phyloP scores from a whole-genome alignment of 179 eudicot species.

The Vitellaria paradoxa region DNA sequence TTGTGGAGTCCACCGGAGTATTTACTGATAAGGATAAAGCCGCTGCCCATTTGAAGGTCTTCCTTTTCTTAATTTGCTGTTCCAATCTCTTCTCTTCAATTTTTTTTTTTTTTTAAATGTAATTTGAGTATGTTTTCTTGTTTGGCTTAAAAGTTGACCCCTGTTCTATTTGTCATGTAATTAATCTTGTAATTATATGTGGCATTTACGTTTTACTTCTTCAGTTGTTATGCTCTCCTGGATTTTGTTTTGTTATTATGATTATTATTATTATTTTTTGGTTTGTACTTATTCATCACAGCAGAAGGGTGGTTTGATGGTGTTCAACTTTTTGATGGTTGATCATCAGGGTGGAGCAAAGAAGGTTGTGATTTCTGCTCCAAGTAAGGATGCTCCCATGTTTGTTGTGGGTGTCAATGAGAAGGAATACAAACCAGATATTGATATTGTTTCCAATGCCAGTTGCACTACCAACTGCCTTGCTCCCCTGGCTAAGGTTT shows the following conservation, averaged over 20 bases:
- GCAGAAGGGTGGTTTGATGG: not conserved
- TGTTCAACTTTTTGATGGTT: not conserved
- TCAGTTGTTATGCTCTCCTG: too few relatives aligned
- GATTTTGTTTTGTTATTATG: too few relatives aligned
- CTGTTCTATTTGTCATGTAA: not conserved
- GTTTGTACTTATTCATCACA: not conserved
- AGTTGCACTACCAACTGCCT: slow-evolving; percentile 71
- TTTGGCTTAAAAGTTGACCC: not conserved
- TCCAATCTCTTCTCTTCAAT: too few relatives aligned
- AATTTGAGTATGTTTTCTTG: not conserved
- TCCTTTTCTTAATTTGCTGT: not conserved
- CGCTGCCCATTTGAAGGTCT: slow-evolving; percentile 67
- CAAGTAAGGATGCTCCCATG: slow-evolving; percentile 68
- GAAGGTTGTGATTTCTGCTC: slow-evolving; percentile 59
- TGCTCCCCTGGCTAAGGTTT: slow-evolving; percentile 63
- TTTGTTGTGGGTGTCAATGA: slow-evolving; percentile 72
- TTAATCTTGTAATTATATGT: too few relatives aligned
- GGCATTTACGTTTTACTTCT: too few relatives aligned
- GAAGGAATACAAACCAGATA: slow-evolving; percentile 46
- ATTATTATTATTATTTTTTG: too few relatives aligned
- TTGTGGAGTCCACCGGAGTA: slow-evolving; percentile 62
- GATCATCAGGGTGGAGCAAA: slow-evolving; percentile 60
- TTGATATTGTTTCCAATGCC: slow-evolving; percentile 60
- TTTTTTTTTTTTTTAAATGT: not conserved
- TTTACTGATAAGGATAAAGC: slow-evolving; percentile 70